phyloP scores from a whole-genome alignment of 1,284 basidiomycete species.

The Phlebopus sp. region DNA sequence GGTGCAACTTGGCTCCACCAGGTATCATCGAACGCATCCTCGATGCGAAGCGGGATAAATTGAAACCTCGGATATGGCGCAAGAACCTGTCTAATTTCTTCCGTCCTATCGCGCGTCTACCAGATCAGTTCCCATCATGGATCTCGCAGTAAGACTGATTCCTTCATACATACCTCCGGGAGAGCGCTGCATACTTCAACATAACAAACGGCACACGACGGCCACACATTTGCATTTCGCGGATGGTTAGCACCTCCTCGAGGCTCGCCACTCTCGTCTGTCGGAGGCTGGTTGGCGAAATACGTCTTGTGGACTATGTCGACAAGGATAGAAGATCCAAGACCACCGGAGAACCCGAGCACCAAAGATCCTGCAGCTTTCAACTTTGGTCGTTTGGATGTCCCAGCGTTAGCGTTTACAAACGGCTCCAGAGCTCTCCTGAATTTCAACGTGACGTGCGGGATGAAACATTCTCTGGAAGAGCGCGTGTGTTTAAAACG shows the following conservation, averaged over 20 bases:
- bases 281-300: conserved; percentile 36
- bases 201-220: conserved; percentile 59
- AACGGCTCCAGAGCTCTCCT: conserved; percentile 61
- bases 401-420: conserved; percentile 46
- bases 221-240: conserved; percentile 61
- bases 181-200: conserved; percentile 66
- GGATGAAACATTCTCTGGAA: conserved; percentile 64
- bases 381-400: conserved; percentile 47
- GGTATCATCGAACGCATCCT: conserved; percentile 65
- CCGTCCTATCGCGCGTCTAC: conserved; percentile 55
- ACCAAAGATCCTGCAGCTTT: conserved; percentile 66
- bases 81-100: conserved; percentile 48
- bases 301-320: conserved; percentile 66
- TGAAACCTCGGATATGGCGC: conserved; percentile 48
- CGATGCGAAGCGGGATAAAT: conserved; percentile 59
- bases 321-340: conserved; percentile 70
- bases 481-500: neutral
- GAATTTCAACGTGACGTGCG: conserved; percentile 61
- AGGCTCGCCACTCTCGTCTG: conserved; percentile 30
- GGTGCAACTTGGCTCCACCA: conserved; percentile 60
- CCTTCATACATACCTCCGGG: conserved; percentile 51
- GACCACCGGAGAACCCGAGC: conserved; percentile 70
- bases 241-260: conserved; percentile 65
- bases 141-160: conserved; percentile 1
- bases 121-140: conserved; percentile 17